A percentile compares a stretch with the other conserved stretches of the same genome.
Conservation (phyloP, 805 yeast species). For the Candida germanica region DNA sequence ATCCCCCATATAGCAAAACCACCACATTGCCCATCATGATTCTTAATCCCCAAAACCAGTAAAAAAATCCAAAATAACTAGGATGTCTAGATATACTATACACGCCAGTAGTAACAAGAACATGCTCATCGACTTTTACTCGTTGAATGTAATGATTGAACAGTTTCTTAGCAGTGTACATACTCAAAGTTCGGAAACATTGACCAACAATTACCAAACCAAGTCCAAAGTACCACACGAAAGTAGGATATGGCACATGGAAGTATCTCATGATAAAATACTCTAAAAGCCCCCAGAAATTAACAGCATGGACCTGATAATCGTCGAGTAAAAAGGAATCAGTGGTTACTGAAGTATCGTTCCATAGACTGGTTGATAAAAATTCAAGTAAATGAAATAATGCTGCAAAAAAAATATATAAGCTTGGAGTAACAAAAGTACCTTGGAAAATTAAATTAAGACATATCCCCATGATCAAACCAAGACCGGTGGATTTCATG, state of each 20-base stretch:
- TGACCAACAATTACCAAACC: slow-evolving; percentile 59
- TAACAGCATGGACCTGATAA: slow-evolving; percentile 25
- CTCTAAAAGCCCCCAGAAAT: slow-evolving; percentile 19
- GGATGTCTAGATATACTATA: slow-evolving; percentile 78
- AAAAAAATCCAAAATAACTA: slow-evolving; percentile 83
- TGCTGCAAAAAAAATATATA: slow-evolving; percentile 53
- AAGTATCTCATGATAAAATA: slow-evolving; percentile 1
- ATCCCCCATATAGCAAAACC: slow-evolving; percentile 49
- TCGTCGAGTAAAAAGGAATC: slow-evolving; percentile 49
- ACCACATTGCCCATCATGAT: slow-evolving; percentile 65
- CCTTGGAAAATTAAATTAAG: slow-evolving; percentile 3
- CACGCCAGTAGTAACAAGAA: slow-evolving; percentile 69
- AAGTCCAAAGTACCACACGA: slow-evolving; percentile 41
- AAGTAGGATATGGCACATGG: neutral
- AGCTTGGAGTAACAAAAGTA: neutral
- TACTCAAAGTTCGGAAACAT: slow-evolving; percentile 63
- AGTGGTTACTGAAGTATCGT: slow-evolving; percentile 59
- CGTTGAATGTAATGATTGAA: slow-evolving; percentile 78
- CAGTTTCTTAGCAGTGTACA: slow-evolving; percentile 83
- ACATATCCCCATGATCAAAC: slow-evolving; percentile 22
- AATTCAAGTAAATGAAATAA: slow-evolving; percentile 82
- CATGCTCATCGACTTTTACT: slow-evolving; percentile 52
- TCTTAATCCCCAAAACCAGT: slow-evolving; percentile 93
- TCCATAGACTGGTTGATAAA: slow-evolving; percentile 71
- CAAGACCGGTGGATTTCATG: slow-evolving; percentile 31